Conservation (phyloP, 192 early-diverging fungal genomes). For the Backusella parvicylindrica region DNA sequence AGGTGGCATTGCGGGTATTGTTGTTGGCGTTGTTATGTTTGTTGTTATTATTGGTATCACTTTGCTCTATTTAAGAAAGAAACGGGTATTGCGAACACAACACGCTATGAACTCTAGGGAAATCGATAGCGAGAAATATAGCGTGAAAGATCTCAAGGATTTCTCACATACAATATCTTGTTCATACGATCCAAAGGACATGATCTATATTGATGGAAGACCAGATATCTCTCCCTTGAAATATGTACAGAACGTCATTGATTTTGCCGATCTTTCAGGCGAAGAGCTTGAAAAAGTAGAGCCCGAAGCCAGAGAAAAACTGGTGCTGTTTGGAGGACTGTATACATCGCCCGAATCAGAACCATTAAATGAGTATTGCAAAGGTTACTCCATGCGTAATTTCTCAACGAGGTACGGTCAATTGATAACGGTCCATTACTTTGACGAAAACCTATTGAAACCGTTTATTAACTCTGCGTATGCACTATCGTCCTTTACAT, state of each 20-base stretch:
- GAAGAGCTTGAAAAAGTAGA: not conserved
- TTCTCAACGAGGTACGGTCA: not conserved
- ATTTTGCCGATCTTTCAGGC: not conserved
- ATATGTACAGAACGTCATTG: not conserved
- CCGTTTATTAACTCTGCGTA: not conserved
- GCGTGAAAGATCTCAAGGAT: not conserved
- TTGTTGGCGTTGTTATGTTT: not conserved
- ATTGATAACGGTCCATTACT: not conserved
- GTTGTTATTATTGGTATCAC: not conserved
- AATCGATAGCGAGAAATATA: not conserved
- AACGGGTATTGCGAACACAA: not conserved
- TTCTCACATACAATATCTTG: not conserved
- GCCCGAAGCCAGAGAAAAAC: not conserved
- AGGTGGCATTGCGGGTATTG: not conserved
- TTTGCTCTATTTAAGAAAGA: not conserved
- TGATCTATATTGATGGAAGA: not conserved
- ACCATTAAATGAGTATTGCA: not conserved
- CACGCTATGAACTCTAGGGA: not conserved
- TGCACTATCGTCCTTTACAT: not conserved
- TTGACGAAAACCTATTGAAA: not conserved
- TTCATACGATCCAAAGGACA: not conserved
- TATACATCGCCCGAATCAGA: not conserved
- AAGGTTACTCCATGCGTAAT: not conserved
- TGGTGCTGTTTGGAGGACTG: not conserved
- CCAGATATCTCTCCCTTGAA: slow-evolving; percentile 1